phyloP scores from a whole-genome alignment of 495 filamentous ascomycete genomes.

The Trypethelium eluteriae region DNA sequence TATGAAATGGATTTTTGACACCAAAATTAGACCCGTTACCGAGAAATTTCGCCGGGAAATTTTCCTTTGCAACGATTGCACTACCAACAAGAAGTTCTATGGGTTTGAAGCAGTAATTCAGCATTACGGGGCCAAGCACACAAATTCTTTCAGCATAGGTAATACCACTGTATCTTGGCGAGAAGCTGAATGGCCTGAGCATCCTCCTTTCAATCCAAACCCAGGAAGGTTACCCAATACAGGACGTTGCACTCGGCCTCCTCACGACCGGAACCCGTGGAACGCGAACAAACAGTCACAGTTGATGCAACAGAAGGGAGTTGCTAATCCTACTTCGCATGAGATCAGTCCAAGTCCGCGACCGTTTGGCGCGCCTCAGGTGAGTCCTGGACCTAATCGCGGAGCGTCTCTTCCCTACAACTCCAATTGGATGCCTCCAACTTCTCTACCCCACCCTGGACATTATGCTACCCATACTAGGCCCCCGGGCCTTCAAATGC shows the following conservation, averaged over 20 bases:
- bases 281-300: conserved; percentile 30
- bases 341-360: conserved; percentile 9
- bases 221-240: conserved; percentile 26
- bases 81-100: conserved; percentile 55
- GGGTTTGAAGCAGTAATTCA: conserved; percentile 71
- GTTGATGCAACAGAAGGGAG: conserved; percentile 7
- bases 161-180: conserved; percentile 66
- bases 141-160: conserved; percentile 51
- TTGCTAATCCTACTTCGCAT: conserved; percentile 2
- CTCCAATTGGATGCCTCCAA: neutral
- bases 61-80: conserved; percentile 58
- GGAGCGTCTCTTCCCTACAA: conserved; percentile 13
- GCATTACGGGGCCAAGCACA: conserved; percentile 74
- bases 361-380: conserved; percentile 8
- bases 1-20: conserved; percentile 78
- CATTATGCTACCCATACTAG: neutral
- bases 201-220: conserved; percentile 59
- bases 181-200: conserved; percentile 65
- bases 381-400: conserved; percentile 11
- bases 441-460: neutral
- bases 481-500: neutral
- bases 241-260: neutral
- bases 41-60: conserved; percentile 56
- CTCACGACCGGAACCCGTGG: conserved; percentile 17
- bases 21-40: conserved; percentile 60